Percentiles rank a stretch among this genome's conserved stretches.
Evolutionary conservation across 768 basidiomycete species (phyloP).

Genomic region (Austroboletus festivus): DNA sequence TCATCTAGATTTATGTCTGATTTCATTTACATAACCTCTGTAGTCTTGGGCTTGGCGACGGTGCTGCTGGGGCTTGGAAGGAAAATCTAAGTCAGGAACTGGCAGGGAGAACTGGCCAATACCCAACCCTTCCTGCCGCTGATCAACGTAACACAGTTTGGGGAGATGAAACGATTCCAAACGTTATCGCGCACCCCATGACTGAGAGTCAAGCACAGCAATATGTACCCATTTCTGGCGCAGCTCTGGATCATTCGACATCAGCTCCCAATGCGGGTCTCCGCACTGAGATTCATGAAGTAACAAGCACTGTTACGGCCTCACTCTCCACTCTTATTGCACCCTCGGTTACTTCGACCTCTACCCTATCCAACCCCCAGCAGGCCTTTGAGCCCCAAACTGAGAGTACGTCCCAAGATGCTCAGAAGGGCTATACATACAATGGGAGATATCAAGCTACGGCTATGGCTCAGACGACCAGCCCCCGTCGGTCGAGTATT

Average conservation of each 20-base stretch:
- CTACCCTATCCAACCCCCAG: constrained; percentile 41
- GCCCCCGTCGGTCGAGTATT: constrained; percentile 54
- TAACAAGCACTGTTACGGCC: constrained; percentile 47
- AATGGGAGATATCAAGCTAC: constrained; percentile 17
- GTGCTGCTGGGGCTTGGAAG: constrained; percentile 54
- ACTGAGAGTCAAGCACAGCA: constrained; percentile 37
- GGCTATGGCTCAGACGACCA: constrained; percentile 18
- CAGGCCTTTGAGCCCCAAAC: constrained; percentile 34
- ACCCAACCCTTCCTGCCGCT: constrained; percentile 39
- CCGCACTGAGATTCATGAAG: constrained; percentile 49
- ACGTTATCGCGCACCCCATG: constrained; percentile 30
- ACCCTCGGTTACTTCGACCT: no score
- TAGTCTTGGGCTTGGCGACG: constrained; percentile 63
- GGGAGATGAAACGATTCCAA: constrained; percentile 40
- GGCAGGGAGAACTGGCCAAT: constrained; percentile 40
- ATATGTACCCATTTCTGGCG: constrained; percentile 14
- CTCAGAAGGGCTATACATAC: constrained; percentile 25
- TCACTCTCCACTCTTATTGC: constrained; percentile 48
- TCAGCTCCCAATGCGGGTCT: constrained; percentile 48
- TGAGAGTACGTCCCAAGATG: constrained; percentile 63
- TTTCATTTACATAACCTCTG: no score
- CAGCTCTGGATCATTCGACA: constrained; percentile 32
- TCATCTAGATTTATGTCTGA: no score
- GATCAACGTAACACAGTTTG: constrained; percentile 50
- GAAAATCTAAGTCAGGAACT: constrained; percentile 52